Percentiles rank a stretch among this genome's conserved stretches.
These are phyloP conservation scores for Leptographium lundbergii DNA, from an alignment of 2,329 filamentous ascomycete species.

Conservation along the genomic window DNA sequence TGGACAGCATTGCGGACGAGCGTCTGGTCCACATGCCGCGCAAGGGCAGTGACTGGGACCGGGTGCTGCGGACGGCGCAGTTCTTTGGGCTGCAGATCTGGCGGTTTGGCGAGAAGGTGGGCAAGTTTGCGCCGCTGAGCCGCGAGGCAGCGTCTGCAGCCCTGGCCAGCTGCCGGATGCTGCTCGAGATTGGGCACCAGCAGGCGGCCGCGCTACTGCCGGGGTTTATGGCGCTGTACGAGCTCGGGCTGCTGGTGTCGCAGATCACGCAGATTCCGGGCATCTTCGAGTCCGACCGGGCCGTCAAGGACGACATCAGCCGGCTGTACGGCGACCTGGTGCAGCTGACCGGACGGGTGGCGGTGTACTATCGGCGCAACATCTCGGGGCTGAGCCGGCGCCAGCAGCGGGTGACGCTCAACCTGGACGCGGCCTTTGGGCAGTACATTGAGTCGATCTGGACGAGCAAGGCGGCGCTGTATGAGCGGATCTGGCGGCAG, in stretches of 20 bases:
- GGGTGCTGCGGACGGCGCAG: conserved; percentile 25
- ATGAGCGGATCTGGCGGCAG: conserved; percentile 22
- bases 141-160: conserved; percentile 18
- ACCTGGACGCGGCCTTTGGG: conserved; percentile 25
- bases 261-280: conserved; percentile 23
- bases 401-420: conserved; percentile 15
- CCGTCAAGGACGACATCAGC: conserved; percentile 20
- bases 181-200: conserved; percentile 26
- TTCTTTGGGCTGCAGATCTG: conserved; percentile 28
- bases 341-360: conserved; percentile 21
- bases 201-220: conserved; percentile 25
- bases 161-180: conserved; percentile 23
- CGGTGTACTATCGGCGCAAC: conserved; percentile 22
- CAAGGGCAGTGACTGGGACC: conserved; percentile 27
- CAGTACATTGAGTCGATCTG: conserved; percentile 22
- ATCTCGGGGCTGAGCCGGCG: conserved; percentile 17
- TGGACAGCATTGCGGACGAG: conserved; percentile 25
- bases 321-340: conserved; percentile 24
- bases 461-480: conserved; percentile 19
- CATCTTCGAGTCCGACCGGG: conserved; percentile 19
- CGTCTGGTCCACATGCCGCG: conserved; percentile 28
- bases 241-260: conserved; percentile 24
- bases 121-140: conserved; percentile 16
- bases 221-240: conserved; percentile 26
- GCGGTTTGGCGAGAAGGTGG: conserved; percentile 21